Evolutionary conservation across 441 rosid genomes (phyloP).

Genomic region (Populus hybrid): DNA sequence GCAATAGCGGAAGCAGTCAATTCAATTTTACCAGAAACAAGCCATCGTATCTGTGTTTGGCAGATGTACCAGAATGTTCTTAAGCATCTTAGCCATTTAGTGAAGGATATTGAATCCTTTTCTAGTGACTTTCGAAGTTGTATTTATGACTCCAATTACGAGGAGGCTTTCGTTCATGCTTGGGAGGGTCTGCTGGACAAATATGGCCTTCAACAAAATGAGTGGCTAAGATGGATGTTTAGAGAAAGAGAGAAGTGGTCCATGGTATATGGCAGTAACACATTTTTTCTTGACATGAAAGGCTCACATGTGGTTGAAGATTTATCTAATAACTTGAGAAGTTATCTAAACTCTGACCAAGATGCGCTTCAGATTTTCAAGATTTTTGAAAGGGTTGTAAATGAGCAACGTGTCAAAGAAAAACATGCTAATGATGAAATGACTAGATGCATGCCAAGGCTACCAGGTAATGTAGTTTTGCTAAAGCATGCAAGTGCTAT

Average conservation of each 20-base stretch:
- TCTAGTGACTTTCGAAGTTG: slow-evolving; percentile 16
- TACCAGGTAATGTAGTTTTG: slow-evolving; percentile 13
- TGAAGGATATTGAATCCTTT: slow-evolving; percentile 1
- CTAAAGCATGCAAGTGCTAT: slow-evolving; percentile 16
- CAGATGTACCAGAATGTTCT: slow-evolving; percentile 23
- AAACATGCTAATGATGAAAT: slow-evolving; percentile 16
- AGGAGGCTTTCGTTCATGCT: slow-evolving; percentile 12
- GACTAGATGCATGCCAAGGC: slow-evolving; percentile 8
- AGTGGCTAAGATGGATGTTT: slow-evolving; percentile 15
- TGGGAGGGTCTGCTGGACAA: slow-evolving; percentile 18
- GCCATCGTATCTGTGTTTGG: slow-evolving; percentile 18
- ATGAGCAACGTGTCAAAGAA: slow-evolving; percentile 14
- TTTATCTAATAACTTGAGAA: slow-evolving; percentile 9
- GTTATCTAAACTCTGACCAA: slow-evolving; percentile 7
- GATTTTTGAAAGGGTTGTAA: slow-evolving; percentile 8
- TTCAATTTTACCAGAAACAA: slow-evolving; percentile 5
- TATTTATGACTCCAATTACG: slow-evolving; percentile 10
- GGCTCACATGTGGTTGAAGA: slow-evolving; percentile 10
- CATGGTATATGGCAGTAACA: slow-evolving; percentile 6
- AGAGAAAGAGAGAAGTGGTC: slow-evolving; percentile 17
- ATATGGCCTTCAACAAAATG: slow-evolving; percentile 15
- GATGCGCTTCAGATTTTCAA: slow-evolving; percentile 10
- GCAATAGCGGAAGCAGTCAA: slow-evolving; percentile 14
- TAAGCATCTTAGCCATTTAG: slow-evolving; percentile 8
- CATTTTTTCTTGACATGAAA: slow-evolving; percentile 3